These are phyloP conservation scores for Exophiala calicioides DNA, from an alignment of 2,329 filamentous ascomycete species.

Conservation along the genomic window DNA sequence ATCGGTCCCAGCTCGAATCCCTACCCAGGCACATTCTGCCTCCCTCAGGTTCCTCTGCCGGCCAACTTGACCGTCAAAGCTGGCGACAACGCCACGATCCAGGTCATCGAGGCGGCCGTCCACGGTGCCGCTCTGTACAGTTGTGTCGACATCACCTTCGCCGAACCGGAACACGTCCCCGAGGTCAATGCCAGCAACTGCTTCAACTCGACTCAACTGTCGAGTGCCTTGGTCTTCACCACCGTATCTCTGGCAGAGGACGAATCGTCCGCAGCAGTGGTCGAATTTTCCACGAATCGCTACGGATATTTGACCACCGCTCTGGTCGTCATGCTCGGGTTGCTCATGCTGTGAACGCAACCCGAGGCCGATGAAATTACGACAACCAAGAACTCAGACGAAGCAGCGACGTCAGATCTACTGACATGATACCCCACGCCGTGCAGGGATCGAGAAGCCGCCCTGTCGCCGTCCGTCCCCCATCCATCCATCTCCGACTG, in stretches of 20 bases:
- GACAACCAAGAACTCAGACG: no score
- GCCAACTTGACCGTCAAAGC: constrained; percentile 67
- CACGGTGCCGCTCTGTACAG: constrained; percentile 83
- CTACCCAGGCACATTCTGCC: constrained; percentile 85
- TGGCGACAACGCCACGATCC: constrained; percentile 89
- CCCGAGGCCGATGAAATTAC: no score
- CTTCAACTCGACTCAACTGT: constrained; percentile 79
- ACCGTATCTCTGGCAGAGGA: constrained; percentile 19
- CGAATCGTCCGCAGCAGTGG: background rate
- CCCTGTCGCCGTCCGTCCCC: no score
- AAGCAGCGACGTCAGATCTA: no score
- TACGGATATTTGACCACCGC: constrained; percentile 18
- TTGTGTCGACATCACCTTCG: constrained; percentile 93
- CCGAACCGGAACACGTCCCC: constrained; percentile 72
- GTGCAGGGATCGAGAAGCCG: no score
- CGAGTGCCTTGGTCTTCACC: constrained; percentile 72
- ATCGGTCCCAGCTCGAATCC: constrained; percentile 76
- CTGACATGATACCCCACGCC: no score
- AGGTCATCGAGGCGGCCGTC: constrained; percentile 77
- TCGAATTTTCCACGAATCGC: constrained; percentile 12
- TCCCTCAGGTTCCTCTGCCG: constrained; percentile 86
- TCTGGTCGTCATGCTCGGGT: constrained; percentile 11
- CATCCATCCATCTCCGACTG: no score
- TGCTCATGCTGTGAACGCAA: constrained; percentile 14
- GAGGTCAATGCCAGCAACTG: constrained; percentile 81